Base-by-base conservation (phyloP, 371 early-diverging fungal genomes). In the Mortierella sp. region DNA sequence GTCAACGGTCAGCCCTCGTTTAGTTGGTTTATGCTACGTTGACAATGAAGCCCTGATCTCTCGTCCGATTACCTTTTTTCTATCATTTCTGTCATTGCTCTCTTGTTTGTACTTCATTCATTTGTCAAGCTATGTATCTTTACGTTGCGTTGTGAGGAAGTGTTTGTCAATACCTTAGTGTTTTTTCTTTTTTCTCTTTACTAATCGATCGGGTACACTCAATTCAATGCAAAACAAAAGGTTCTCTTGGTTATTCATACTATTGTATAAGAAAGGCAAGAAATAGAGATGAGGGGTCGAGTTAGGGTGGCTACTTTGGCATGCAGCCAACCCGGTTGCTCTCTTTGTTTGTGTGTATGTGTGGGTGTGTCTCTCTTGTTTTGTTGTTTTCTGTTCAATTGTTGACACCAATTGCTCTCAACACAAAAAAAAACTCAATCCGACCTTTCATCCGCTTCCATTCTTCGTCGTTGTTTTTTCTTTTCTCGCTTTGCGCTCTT, bases 281-380 rank as follows among this genome's bases (percentile, higher is more conserved):
- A 28, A 31, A n/a, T 26, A 57, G 26, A 57, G 4, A 26, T n/a
- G 50, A 13, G 58, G 26, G 26, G n/a, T 7, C 54, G 21, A 3
- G 19, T 3, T 7, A 57, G 63, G 60, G 14, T 60, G 54, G 28
- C 3, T 57, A 26, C 11, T 57, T 68, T 68, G 68, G 38, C n/a
- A 68, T 68, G 68, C 68, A 68, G 24, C 68, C 68, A 24, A 42
- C 6, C 10, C 24, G 68, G 68, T 42, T 68, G 68, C 68, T 68
- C 68, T 38, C 10, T 68, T 50, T 50, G 50, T 50, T 11, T 38
- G 42, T 38, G 42, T 38, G 42, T 5, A 5, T 38, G 42, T 38
- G 5, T 38, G 42, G 1, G 42, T 38, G 42, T 38, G 5, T 50
- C 16, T 50, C 50, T 50, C 3, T 31, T 16, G 3, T 34, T 26